Conservation (phyloP, 2,329 filamentous ascomycete species). For the Plenodomus tracheiphilus region DNA sequence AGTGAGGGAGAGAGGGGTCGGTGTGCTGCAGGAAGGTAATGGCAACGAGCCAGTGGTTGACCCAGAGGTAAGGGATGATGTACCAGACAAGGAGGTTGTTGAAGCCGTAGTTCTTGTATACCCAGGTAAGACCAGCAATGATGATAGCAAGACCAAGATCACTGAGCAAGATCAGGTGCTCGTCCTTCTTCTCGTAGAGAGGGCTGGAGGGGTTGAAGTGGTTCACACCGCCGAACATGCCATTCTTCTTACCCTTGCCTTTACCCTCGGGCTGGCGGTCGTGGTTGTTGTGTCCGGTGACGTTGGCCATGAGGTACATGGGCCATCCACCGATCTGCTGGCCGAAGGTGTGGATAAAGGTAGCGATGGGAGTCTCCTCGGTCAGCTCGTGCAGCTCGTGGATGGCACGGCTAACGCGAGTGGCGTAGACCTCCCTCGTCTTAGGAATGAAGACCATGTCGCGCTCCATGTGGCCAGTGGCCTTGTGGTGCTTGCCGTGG, state of each 20-base stretch:
- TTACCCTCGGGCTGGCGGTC: slow-evolving; percentile 89
- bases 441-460: slow-evolving; percentile 99
- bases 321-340: slow-evolving; percentile 96
- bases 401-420: slow-evolving; percentile 69
- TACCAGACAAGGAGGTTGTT: slow-evolving; percentile 93
- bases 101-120: slow-evolving; percentile 80
- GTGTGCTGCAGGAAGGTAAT: slow-evolving; percentile 99
- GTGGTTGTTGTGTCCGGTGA: slow-evolving; percentile 96
- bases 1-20: slow-evolving; percentile 91
- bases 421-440: slow-evolving; percentile 80
- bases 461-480: slow-evolving; percentile 92
- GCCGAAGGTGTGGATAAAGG: slow-evolving; percentile 69
- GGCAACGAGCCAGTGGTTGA: slow-evolving; percentile 98
- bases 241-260: slow-evolving; percentile 89
- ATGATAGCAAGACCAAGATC: slow-evolving; percentile 75
- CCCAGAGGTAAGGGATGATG: slow-evolving; percentile 91
- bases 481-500: slow-evolving; percentile 99
- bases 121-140: slow-evolving; percentile 63
- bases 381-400: slow-evolving; percentile 87
- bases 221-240: slow-evolving; percentile 79
- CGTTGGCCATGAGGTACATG: slow-evolving; percentile 86
- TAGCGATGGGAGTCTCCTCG: slow-evolving; percentile 91
- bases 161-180: slow-evolving; percentile 81
- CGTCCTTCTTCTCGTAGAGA: slow-evolving; percentile 88
- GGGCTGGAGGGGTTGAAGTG: slow-evolving; percentile 91